A percentile compares a stretch with the other conserved stretches of the same genome.
phyloP scores from a whole-genome alignment of 768 basidiomycete species.

The Rhodotorula diobovata region DNA sequence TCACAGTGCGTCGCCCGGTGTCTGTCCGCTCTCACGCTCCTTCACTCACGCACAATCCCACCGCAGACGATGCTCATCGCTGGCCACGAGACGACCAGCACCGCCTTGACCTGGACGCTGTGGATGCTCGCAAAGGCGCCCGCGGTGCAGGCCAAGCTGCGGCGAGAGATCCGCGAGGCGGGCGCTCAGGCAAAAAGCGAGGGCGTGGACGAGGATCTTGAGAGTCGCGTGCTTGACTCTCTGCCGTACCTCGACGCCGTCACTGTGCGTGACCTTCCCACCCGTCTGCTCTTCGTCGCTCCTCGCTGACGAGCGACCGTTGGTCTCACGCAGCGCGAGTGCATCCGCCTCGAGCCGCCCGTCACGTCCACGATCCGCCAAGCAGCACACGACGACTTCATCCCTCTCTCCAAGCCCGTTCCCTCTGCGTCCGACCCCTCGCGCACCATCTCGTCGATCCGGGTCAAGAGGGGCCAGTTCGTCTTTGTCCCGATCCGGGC shows the following conservation, averaged over 20 bases:
- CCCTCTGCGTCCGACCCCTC: neutral
- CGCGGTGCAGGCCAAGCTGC: neutral
- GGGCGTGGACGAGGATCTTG: neutral
- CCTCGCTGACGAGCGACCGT: neutral
- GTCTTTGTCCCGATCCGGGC: conserved; percentile 60
- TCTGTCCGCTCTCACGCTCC: too few relatives aligned
- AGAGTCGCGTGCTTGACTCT: neutral
- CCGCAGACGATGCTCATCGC: conserved; percentile 12
- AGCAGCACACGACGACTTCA: conserved; percentile 68
- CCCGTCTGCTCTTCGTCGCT: neutral
- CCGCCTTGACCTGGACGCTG: conserved; percentile 8
- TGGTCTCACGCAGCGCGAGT: conserved; percentile 53
- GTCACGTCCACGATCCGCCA: conserved; percentile 71
- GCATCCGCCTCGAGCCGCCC: conserved; percentile 70
- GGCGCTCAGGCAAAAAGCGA: neutral
- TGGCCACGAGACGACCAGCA: conserved; percentile 21
- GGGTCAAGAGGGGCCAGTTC: conserved; percentile 54
- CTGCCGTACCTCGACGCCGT: conserved; percentile 23
- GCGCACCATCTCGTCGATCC: conserved; percentile 42
- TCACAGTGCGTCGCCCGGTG: conserved; percentile 1
- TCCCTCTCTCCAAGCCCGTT: conserved; percentile 56
- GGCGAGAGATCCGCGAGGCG: conserved; percentile 2
- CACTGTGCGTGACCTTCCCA: neutral
- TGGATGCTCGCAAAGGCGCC: neutral
- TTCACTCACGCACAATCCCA: too few relatives aligned